These are phyloP conservation scores for Cymbidium sinense DNA, from an alignment of 106 monocot species.

Conservation along the genomic window DNA sequence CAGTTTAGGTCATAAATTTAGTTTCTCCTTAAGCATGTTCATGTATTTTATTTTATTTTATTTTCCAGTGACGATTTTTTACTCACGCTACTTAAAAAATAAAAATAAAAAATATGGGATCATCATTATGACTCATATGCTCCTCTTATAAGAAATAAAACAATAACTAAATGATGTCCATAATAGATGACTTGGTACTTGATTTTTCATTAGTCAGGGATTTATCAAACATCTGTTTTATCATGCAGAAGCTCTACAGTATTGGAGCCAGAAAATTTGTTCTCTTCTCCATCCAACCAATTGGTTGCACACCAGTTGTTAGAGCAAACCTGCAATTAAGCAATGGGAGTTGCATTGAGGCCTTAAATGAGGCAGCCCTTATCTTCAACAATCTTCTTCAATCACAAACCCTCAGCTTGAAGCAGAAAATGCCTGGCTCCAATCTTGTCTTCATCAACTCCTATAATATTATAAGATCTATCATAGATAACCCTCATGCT, in stretches of 20 bases:
- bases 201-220: too few species aligned
- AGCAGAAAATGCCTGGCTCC: slow-evolving; percentile 30
- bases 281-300: slow-evolving; percentile 42
- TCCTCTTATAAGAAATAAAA: too few species aligned
- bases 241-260: slow-evolving; percentile 36
- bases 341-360: slow-evolving; percentile 43
- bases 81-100: too few species aligned
- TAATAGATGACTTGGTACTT: too few species aligned
- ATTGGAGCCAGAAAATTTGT: slow-evolving; percentile 68
- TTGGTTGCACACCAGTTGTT: slow-evolving; percentile 63
- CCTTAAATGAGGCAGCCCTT: slow-evolving; percentile 46
- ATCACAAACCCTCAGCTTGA: slow-evolving; percentile 3
- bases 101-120: too few species aligned
- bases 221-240: not conserved
- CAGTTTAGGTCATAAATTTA: too few species aligned
- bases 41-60: too few species aligned
- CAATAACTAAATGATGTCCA: too few species aligned
- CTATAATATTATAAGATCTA: slow-evolving; percentile 42
- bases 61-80: too few species aligned
- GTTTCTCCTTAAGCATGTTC: too few species aligned
- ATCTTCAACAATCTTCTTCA: slow-evolving; percentile 48
- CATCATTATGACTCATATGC: too few species aligned
- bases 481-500: slow-evolving; percentile 29
- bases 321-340: slow-evolving; percentile 8
- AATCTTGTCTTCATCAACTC: slow-evolving; percentile 46